phyloP scores from a whole-genome alignment of 2,329 filamentous ascomycete species.

The Stenocarpella maydis region DNA sequence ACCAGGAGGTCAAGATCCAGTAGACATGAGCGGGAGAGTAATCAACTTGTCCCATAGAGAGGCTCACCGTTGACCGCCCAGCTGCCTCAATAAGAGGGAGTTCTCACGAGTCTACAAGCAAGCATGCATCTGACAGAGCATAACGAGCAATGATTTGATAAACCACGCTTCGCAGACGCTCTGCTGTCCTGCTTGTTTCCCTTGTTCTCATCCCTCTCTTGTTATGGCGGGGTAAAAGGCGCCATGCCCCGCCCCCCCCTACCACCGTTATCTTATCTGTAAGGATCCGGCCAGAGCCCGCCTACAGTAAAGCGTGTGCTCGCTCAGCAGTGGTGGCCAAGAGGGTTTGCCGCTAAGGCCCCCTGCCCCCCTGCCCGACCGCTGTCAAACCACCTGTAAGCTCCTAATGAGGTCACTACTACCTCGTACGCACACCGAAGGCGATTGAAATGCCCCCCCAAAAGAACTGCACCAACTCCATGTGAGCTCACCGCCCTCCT shows the following conservation, averaged over 20 bases:
- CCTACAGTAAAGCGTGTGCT: neutral
- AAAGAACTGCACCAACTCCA: neutral
- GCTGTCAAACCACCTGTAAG: conserved; percentile 11
- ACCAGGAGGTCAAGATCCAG: conserved; percentile 76
- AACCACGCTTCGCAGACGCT: neutral
- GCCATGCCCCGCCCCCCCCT: conserved; percentile 4
- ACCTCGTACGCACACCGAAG: neutral
- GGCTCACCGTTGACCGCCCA: neutral
- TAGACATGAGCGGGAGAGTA: conserved; percentile 50
- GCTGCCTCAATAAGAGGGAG: neutral
- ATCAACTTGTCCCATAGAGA: neutral
- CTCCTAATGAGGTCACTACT: conserved; percentile 28
- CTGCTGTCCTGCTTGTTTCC: neutral
- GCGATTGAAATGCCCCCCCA: neutral
- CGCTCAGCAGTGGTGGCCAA: neutral
- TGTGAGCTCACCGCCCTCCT: conserved; percentile 13
- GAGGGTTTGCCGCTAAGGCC: conserved; percentile 1
- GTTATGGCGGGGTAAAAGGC: conserved; percentile 32
- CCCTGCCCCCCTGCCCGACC: neutral
- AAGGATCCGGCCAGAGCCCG: conserved; percentile 10
- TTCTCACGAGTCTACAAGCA: neutral
- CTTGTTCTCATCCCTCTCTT: neutral
- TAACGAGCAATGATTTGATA: conserved; percentile 27
- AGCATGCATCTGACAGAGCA: conserved; percentile 12
- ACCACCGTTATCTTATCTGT: conserved; percentile 28